phyloP scores from a whole-genome alignment of 495 filamentous ascomycete genomes.

The Cercophora newfieldiana region DNA sequence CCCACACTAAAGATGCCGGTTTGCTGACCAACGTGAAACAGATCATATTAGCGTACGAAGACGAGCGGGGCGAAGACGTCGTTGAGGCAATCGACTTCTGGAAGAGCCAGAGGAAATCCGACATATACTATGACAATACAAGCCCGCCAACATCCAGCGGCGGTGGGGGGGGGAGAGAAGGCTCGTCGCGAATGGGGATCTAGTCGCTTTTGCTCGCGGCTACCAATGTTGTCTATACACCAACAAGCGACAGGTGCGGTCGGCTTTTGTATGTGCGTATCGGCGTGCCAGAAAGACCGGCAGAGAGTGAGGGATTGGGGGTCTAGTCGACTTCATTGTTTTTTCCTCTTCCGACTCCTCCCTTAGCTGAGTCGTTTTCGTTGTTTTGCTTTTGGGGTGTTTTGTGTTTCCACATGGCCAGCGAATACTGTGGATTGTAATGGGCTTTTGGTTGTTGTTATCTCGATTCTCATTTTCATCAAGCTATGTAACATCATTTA shows the following conservation, averaged over 20 bases:
- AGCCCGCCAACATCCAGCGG: not conserved
- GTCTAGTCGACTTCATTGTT: conserved; percentile 6
- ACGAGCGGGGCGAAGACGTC: conserved; percentile 91
- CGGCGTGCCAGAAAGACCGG: not conserved
- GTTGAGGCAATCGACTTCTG: conserved; percentile 97
- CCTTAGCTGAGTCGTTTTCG: not conserved
- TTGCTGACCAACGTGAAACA: conserved; percentile 30
- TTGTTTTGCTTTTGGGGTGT: not conserved
- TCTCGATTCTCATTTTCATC: not conserved
- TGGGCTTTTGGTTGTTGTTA: not conserved
- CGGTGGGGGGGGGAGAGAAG: conserved; percentile 1
- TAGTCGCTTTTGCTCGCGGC: not conserved
- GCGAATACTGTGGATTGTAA: conserved; percentile 12
- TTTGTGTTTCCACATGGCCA: conserved; percentile 5
- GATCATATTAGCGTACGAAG: conserved; percentile 97
- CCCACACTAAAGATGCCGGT: not conserved
- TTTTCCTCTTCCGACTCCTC: not conserved
- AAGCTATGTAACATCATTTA: conserved; percentile 9
- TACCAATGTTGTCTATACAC: not conserved
- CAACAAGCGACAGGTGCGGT: not conserved
- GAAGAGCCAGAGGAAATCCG: conserved; percentile 59
- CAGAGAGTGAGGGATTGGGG: not conserved
- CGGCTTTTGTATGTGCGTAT: not conserved
- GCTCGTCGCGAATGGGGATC: conserved; percentile 2
- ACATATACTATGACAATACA: conserved; percentile 23